Conservation (phyloP, 2,329 filamentous ascomycete genomes). For the Aspergillus sp. region DNA sequence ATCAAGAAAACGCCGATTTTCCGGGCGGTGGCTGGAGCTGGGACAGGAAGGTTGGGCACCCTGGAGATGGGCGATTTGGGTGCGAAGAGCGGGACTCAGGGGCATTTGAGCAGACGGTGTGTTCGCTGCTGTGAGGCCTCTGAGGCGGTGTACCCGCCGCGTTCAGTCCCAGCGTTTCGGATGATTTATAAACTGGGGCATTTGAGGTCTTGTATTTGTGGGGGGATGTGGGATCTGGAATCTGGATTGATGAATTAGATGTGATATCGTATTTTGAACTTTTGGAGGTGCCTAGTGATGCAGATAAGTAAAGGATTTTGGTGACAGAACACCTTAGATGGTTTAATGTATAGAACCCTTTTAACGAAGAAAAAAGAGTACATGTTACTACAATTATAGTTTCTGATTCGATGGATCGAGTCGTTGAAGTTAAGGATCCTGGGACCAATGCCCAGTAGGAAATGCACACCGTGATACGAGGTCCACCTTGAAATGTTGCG, state of each 20-base stretch:
- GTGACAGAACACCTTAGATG: too few species aligned
- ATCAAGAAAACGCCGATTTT: constrained; percentile 50
- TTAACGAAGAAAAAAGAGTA: too few species aligned
- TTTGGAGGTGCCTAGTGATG: neutral
- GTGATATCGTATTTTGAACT: neutral
- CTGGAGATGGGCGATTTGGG: neutral
- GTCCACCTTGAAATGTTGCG: too few species aligned
- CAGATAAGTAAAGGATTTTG: neutral
- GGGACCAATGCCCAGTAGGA: too few species aligned
- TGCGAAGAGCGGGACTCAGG: constrained; percentile 7
- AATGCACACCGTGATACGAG: too few species aligned
- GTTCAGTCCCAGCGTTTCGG: constrained; percentile 35
- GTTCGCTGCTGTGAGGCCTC: constrained; percentile 66
- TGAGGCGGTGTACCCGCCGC: constrained; percentile 55
- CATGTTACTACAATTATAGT: too few species aligned
- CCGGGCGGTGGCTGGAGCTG: constrained; percentile 1
- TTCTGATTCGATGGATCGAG: too few species aligned
- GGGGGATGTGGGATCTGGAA: constrained; percentile 42
- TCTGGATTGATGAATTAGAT: constrained; percentile 12
- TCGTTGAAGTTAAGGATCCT: too few species aligned
- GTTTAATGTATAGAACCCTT: too few species aligned
- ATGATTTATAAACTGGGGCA: constrained; percentile 40
- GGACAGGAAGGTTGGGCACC: neutral
- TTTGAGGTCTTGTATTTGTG: constrained; percentile 41
- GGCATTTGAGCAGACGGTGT: constrained; percentile 46